Conservation (phyloP, 768 basidiomycete genomes). For the Terana coerulea region DNA sequence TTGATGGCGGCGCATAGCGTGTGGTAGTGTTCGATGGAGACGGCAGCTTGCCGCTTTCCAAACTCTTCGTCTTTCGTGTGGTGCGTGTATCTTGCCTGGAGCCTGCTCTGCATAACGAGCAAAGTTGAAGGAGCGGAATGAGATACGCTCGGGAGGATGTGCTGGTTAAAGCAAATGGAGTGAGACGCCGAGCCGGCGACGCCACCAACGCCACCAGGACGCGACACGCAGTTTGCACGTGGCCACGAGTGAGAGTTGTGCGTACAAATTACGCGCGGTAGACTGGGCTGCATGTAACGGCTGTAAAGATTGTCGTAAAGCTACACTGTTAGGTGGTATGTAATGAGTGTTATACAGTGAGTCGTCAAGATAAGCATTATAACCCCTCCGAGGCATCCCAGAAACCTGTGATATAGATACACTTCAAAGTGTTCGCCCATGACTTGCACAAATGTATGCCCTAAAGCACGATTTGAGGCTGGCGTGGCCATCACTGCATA, state of each 20-base stretch:
- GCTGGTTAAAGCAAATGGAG: background rate
- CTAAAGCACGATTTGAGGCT: background rate
- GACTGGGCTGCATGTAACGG: no score
- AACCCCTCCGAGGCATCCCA: background rate
- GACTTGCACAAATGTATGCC: background rate
- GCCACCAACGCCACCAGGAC: background rate
- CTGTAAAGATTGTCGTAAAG: no score
- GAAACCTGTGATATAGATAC: background rate
- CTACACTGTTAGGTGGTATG: background rate
- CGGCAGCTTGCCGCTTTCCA: background rate
- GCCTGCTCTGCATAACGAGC: background rate
- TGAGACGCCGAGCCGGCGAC: background rate
- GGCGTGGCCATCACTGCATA: constrained; percentile 1
- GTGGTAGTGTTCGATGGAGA: constrained; percentile 1
- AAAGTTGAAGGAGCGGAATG: background rate
- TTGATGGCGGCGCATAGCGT: constrained; percentile 10
- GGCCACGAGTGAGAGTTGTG: background rate
- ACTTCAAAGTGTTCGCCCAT: background rate
- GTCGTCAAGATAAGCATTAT: background rate
- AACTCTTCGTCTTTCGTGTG: background rate
- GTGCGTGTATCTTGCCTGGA: background rate
- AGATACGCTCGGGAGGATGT: no score
- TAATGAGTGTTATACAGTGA: background rate
- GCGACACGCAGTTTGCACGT: background rate
- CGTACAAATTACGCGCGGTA: no score